Percentiles rank a stretch among this genome's conserved stretches.
phyloP scores from a whole-genome alignment of 306 rosid genomes.

The Vigna mungo region DNA sequence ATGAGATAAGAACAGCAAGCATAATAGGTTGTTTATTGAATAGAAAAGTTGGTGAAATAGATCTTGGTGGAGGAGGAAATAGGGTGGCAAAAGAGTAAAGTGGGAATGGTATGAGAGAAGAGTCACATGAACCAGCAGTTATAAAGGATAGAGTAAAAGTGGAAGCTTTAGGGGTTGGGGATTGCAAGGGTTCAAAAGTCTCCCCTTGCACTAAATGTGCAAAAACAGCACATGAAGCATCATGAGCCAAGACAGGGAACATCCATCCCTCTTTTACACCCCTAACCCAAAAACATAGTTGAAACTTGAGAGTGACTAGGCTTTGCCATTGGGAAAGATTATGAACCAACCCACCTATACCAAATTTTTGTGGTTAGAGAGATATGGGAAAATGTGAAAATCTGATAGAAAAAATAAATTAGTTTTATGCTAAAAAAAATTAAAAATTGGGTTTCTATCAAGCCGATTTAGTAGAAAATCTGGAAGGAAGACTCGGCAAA shows the following conservation, averaged over 20 bases:
- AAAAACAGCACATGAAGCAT: not conserved
- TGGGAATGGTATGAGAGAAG: not conserved
- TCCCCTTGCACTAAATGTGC: not conserved
- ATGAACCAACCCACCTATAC: not conserved
- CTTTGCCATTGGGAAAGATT: not conserved
- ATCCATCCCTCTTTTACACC: not conserved
- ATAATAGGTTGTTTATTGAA: slow-evolving; percentile 24
- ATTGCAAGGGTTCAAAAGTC: slow-evolving; percentile 4
- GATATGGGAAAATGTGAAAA: not conserved
- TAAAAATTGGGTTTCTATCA: not conserved
- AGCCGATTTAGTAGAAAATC: not conserved
- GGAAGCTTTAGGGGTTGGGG: not conserved
- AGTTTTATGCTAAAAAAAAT: not conserved
- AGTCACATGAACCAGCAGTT: slow-evolving; percentile 29
- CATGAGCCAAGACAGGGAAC: not conserved
- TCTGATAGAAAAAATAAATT: not conserved
- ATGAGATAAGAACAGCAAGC: not conserved
- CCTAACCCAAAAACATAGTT: not conserved
- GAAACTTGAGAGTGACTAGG: not conserved
- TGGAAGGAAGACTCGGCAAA: not conserved
- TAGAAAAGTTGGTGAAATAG: slow-evolving; percentile 31
- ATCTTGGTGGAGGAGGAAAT: not conserved
- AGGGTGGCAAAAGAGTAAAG: not conserved
- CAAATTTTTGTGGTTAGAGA: not conserved
- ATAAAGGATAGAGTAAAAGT: slow-evolving; percentile 8